phyloP scores from a whole-genome alignment of 306 rosid genomes.

The Malus asiatica region DNA sequence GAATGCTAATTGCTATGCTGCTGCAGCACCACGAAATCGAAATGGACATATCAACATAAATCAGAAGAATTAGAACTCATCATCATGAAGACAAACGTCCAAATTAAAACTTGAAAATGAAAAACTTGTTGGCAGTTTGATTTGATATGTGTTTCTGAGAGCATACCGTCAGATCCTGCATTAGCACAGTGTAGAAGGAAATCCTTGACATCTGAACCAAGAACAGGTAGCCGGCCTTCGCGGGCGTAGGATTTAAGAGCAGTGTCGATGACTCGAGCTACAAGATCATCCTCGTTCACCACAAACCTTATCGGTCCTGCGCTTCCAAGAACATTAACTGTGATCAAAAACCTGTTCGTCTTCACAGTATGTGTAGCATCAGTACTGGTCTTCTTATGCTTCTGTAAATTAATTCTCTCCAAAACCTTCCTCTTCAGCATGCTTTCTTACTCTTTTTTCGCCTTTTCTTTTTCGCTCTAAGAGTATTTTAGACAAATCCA shows the following conservation, averaged over 20 bases:
- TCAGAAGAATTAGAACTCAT: too few relatives aligned
- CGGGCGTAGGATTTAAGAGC: constrained; percentile 30
- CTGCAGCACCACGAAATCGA: too few relatives aligned
- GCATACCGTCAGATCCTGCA: constrained; percentile 26
- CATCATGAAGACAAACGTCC: too few relatives aligned
- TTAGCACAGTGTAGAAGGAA: constrained; percentile 27
- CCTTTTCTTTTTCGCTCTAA: background rate
- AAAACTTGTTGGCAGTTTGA: background rate
- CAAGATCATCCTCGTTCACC: constrained; percentile 24
- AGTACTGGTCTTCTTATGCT: constrained; percentile 22
- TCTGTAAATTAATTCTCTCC: constrained; percentile 20
- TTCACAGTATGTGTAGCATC: background rate
- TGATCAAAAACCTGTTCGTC: constrained; percentile 21
- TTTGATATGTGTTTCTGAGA: background rate
- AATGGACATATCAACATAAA: too few relatives aligned
- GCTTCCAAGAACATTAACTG: constrained; percentile 25
- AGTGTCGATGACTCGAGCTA: constrained; percentile 17
- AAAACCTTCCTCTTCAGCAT: background rate
- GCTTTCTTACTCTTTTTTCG: background rate
- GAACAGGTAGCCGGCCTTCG: constrained; percentile 25
- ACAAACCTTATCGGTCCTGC: constrained; percentile 32
- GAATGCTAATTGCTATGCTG: too few relatives aligned
- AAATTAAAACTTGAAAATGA: background rate
- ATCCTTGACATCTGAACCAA: constrained; percentile 20
- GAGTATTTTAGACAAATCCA: background rate